These are phyloP conservation scores for Discostella stelligeroides DNA, from an alignment of 108 stramenopile species.

Conservation along the genomic window DNA sequence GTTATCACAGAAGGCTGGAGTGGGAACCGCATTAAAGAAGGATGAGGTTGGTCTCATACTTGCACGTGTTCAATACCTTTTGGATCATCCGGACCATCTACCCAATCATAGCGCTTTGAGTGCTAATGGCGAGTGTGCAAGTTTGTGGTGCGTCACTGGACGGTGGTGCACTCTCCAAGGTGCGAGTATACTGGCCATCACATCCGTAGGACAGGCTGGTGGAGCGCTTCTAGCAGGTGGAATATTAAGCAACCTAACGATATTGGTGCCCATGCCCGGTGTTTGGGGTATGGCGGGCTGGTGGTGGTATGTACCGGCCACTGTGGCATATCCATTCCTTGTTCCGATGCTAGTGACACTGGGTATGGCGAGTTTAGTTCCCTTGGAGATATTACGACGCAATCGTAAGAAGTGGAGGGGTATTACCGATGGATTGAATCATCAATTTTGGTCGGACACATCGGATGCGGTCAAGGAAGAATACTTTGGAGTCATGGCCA, in stretches of 20 bases:
- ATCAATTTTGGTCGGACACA: slow-evolving; percentile 33
- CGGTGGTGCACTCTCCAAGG: slow-evolving; percentile 56
- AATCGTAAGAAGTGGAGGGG: slow-evolving; percentile 54
- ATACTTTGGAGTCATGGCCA: slow-evolving; percentile 46
- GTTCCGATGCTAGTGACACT: slow-evolving; percentile 51
- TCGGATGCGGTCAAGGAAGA: slow-evolving; percentile 42
- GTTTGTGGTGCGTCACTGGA: slow-evolving; percentile 54
- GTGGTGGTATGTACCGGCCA: slow-evolving; percentile 61
- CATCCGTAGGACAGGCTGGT: slow-evolving; percentile 53
- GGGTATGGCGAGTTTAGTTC: slow-evolving; percentile 49
- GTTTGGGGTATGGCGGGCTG: slow-evolving; percentile 56
- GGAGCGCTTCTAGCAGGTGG: slow-evolving; percentile 52
- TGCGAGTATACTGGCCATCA: slow-evolving; percentile 52
- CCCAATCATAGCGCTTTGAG: slow-evolving; percentile 45
- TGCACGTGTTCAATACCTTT: slow-evolving; percentile 42
- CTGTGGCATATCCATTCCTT: slow-evolving; percentile 56
- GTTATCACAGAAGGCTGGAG: slow-evolving; percentile 33
- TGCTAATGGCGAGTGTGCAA: slow-evolving; percentile 59
- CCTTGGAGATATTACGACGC: slow-evolving; percentile 48
- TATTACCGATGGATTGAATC: slow-evolving; percentile 51
- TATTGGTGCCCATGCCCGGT: slow-evolving; percentile 57
- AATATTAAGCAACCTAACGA: slow-evolving; percentile 44
- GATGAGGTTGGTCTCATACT: slow-evolving; percentile 44
- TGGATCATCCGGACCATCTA: slow-evolving; percentile 48
- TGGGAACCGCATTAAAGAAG: slow-evolving; percentile 48